These are phyloP conservation scores for Trapa incisa DNA, from an alignment of 345 rosid genomes.

Conservation along the genomic window DNA sequence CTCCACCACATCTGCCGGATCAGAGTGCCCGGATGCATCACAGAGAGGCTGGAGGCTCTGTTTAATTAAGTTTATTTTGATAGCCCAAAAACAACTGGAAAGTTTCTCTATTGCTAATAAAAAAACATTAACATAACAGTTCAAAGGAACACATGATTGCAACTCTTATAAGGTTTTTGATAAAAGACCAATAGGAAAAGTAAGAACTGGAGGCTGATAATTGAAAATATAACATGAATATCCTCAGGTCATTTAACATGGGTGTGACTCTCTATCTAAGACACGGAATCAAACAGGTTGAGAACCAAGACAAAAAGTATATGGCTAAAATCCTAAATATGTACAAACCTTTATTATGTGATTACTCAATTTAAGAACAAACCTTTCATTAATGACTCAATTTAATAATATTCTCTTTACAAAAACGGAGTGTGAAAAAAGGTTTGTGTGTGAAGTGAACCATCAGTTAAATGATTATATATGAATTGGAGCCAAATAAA, in stretches of 20 bases:
- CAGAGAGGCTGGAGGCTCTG: slow-evolving; percentile 41
- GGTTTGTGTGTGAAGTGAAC: no score
- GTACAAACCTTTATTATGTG: no score
- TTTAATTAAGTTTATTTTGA: not conserved
- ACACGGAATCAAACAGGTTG: no score
- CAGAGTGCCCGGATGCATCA: slow-evolving; percentile 38
- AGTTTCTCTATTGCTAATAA: not conserved
- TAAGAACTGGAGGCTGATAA: not conserved
- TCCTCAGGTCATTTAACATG: not conserved
- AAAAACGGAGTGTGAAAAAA: no score
- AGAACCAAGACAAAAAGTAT: no score
- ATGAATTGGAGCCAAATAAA: not conserved
- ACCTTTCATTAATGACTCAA: no score
- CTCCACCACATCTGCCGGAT: slow-evolving; percentile 31
- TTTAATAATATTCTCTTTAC: no score
- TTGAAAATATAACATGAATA: no score
- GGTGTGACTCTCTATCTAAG: no score
- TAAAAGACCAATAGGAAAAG: not conserved
- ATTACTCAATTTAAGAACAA: no score
- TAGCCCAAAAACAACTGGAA: not conserved
- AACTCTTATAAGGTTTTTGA: not conserved
- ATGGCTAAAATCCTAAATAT: no score
- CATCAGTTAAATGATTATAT: no score
- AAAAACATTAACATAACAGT: not conserved
- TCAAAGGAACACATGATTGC: not conserved